These are phyloP conservation scores for Trichomonas gallinae DNA, from an alignment of 208 protist genomes.

Conservation along the genomic window DNA sequence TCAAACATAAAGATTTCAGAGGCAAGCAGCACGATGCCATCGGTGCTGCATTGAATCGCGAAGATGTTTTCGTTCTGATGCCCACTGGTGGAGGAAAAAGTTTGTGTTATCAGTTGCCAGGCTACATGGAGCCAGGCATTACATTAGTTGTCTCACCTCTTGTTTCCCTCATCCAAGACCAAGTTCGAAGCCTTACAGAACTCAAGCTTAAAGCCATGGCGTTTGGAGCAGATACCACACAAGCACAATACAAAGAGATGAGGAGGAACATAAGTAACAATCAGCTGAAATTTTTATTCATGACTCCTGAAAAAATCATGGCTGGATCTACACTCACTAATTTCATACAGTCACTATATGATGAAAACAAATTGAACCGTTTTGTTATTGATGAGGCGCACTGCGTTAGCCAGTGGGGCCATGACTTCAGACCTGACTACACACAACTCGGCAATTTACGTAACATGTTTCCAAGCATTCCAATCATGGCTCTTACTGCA, in stretches of 20 bases:
- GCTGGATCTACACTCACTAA: not conserved
- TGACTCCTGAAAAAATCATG: slow-evolving; percentile 6
- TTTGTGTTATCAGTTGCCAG: slow-evolving; percentile 40
- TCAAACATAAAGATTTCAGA: not conserved
- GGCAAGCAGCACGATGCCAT: not conserved
- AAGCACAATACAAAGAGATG: not conserved
- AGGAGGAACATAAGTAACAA: not conserved
- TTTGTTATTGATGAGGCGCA: slow-evolving; percentile 58
- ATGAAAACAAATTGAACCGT: not conserved
- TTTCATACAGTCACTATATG: not conserved
- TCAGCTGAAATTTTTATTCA: not conserved
- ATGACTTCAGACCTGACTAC: slow-evolving; percentile 52
- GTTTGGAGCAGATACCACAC: not conserved
- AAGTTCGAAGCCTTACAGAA: slow-evolving; percentile 29
- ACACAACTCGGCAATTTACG: slow-evolving; percentile 30
- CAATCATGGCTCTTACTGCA: slow-evolving; percentile 48
- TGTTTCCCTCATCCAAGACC: slow-evolving; percentile 43
- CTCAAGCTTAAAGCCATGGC: not conserved
- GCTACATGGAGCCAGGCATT: not conserved
- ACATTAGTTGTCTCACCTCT: slow-evolving; percentile 41
- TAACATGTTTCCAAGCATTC: slow-evolving; percentile 37
- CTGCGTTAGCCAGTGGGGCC: slow-evolving; percentile 53
- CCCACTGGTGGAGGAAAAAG: slow-evolving; percentile 42
- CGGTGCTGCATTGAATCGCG: not conserved
- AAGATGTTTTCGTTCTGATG: slow-evolving; percentile 38